Evolutionary conservation across 257 asterid genomes (phyloP).

Genomic region (Euphrasia confusa): DNA sequence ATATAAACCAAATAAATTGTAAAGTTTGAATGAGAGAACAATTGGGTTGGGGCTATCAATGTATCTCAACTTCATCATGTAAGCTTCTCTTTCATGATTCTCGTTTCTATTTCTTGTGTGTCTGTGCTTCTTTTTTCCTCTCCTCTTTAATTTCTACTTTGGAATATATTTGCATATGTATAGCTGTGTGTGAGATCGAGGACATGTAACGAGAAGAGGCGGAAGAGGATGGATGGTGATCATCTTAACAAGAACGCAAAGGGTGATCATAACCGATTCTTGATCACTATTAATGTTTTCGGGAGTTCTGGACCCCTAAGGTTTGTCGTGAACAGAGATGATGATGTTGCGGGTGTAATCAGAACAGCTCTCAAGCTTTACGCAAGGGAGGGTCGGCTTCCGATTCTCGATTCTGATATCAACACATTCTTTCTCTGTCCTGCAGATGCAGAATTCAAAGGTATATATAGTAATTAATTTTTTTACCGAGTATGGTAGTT

Average conservation of each 20-base stretch:
- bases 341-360: slow-evolving; percentile 39
- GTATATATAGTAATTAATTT: slow-evolving; percentile 27
- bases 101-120: too few relatives aligned
- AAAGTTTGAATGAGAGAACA: too few relatives aligned
- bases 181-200: neutral
- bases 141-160: neutral
- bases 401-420: slow-evolving; percentile 38
- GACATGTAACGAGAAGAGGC: neutral
- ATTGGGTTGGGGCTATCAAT: too few relatives aligned
- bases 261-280: slow-evolving; percentile 21
- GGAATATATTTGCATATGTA: neutral
- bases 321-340: slow-evolving; percentile 44
- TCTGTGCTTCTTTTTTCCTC: too few relatives aligned
- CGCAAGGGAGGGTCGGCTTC: slow-evolving; percentile 54
- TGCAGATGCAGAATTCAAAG: slow-evolving; percentile 36
- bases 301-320: slow-evolving; percentile 67
- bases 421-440: slow-evolving; percentile 42
- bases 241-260: neutral
- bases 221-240: neutral
- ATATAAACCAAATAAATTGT: too few relatives aligned
- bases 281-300: slow-evolving; percentile 42
- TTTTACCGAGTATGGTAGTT: too few relatives aligned
- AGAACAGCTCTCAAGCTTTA: slow-evolving; percentile 38
- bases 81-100: too few relatives aligned
- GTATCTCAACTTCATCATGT: too few relatives aligned